Evolutionary conservation across 2,329 filamentous ascomycete genomes (phyloP).

Genomic region (Sporothrix phasma): DNA sequence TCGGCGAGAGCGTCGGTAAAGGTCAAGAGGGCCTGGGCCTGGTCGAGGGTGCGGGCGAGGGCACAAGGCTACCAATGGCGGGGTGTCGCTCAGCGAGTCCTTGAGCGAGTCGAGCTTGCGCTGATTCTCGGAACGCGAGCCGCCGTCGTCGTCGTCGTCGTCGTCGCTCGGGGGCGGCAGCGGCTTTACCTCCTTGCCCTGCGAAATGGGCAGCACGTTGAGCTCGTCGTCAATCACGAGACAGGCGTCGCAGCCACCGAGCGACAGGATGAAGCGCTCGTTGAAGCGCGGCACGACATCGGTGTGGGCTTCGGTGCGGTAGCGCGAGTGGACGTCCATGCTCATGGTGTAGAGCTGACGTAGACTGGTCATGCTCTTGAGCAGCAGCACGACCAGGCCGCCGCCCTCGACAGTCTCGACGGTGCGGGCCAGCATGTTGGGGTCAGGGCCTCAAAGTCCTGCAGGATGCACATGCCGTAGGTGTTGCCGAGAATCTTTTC

Average conservation of each 20-base stretch:
- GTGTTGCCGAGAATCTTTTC: slow-evolving; percentile 98
- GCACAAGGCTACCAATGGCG: slow-evolving; percentile 75
- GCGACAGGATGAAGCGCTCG: slow-evolving; percentile 88
- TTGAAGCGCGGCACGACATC: slow-evolving; percentile 96
- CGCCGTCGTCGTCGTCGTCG: slow-evolving; percentile 49
- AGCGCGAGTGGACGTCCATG: slow-evolving; percentile 96
- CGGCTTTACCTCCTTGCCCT: slow-evolving; percentile 78
- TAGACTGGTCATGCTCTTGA: slow-evolving; percentile 94
- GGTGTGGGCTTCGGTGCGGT: slow-evolving; percentile 89
- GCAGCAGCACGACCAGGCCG: slow-evolving; percentile 75
- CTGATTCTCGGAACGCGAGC: slow-evolving; percentile 59
- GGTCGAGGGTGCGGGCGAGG: slow-evolving; percentile 85
- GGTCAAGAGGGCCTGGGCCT: slow-evolving; percentile 91
- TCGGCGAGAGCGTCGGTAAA: slow-evolving; percentile 95
- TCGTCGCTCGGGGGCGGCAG: slow-evolving; percentile 68
- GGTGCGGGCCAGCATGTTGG: slow-evolving; percentile 88
- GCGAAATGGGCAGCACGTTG: slow-evolving; percentile 93
- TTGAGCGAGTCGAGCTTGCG: slow-evolving; percentile 79
- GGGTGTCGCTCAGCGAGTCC: slow-evolving; percentile 72
- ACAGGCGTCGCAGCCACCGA: slow-evolving; percentile 91
- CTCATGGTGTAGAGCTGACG: slow-evolving; percentile 94
- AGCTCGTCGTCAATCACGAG: slow-evolving; percentile 95
- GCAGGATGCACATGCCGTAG: slow-evolving; percentile 70
- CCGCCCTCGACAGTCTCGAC: slow-evolving; percentile 97
- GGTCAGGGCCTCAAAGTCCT: slow-evolving; percentile 95